phyloP scores from a whole-genome alignment of 129 eudicot genomes.

The Logfia minima region DNA sequence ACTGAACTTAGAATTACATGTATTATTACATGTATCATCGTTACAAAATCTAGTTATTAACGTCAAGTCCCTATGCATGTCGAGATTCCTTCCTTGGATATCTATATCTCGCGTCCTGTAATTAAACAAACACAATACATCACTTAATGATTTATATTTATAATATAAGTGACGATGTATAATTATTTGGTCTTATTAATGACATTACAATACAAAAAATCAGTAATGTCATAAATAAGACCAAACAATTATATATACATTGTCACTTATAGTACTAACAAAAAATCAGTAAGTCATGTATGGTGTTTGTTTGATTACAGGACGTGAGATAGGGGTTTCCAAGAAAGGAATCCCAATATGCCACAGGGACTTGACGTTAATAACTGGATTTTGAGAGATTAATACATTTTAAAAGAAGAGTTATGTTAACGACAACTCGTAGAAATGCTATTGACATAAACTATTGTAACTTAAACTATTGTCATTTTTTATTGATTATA shows the following conservation, averaged over 20 bases:
- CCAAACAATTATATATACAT: background rate
- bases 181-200: background rate
- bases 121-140: background rate
- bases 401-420: too few relatives aligned
- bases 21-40: background rate
- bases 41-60: conserved; percentile 9
- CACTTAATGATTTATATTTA: background rate
- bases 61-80: background rate
- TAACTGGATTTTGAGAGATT: background rate
- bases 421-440: too few relatives aligned
- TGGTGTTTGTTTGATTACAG: background rate
- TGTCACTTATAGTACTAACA: background rate
- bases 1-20: conserved; percentile 2
- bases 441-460: too few relatives aligned
- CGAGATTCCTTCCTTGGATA: background rate
- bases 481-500: too few relatives aligned
- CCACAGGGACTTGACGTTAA: background rate
- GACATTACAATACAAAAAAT: background rate
- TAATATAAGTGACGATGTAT: background rate
- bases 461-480: too few relatives aligned
- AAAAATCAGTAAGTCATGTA: background rate
- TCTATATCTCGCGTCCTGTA: conserved; percentile 4
- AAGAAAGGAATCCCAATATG: background rate
- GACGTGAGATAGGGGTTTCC: background rate
- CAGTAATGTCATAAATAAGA: background rate